Evolutionary conservation across 108 stramenopile species (phyloP).

Genomic region (Cyclotella baltica): DNA sequence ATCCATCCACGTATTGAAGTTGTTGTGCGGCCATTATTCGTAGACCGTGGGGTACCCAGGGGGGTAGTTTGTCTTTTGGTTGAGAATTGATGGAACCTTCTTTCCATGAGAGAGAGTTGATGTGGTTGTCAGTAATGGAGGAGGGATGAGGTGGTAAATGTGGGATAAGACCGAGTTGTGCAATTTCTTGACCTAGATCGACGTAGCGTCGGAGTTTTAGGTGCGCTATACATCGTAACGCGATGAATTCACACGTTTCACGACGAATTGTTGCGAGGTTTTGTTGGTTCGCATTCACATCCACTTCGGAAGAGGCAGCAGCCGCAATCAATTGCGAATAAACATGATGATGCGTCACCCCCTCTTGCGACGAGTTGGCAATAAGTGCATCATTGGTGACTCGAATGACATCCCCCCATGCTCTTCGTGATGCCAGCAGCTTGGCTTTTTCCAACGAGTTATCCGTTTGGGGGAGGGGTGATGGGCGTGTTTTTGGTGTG

Average conservation of each 20-base stretch:
- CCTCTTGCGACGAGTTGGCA: background rate
- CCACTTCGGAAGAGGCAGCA: slow-evolving; percentile 2
- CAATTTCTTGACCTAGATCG: slow-evolving; percentile 67
- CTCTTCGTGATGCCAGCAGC: slow-evolving; percentile 62
- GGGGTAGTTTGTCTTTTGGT: slow-evolving; percentile 21
- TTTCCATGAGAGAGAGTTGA: slow-evolving; percentile 20
- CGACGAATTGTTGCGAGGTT: slow-evolving; percentile 13
- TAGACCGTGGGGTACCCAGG: slow-evolving; percentile 47
- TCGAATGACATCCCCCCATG: slow-evolving; percentile 81
- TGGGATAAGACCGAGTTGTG: slow-evolving; percentile 56
- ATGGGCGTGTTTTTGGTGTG: slow-evolving; percentile 10
- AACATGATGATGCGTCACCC: slow-evolving; percentile 1
- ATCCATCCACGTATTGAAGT: slow-evolving; percentile 59
- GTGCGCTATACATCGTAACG: slow-evolving; percentile 69
- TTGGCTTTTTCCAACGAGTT: slow-evolving; percentile 15
- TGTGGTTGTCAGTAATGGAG: background rate
- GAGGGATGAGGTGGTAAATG: slow-evolving; percentile 21
- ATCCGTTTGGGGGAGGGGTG: slow-evolving; percentile 9
- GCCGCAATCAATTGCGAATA: slow-evolving; percentile 30
- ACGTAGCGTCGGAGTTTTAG: slow-evolving; percentile 65
- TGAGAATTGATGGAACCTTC: slow-evolving; percentile 29
- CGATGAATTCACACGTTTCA: slow-evolving; percentile 74
- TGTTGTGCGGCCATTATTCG: slow-evolving; percentile 68
- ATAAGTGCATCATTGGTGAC: slow-evolving; percentile 50
- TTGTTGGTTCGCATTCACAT: background rate